Evolutionary conservation across 768 basidiomycete species (phyloP), one percentile per base, ranked within the genome.

Genomic region (Boletus huronensis): DNA sequence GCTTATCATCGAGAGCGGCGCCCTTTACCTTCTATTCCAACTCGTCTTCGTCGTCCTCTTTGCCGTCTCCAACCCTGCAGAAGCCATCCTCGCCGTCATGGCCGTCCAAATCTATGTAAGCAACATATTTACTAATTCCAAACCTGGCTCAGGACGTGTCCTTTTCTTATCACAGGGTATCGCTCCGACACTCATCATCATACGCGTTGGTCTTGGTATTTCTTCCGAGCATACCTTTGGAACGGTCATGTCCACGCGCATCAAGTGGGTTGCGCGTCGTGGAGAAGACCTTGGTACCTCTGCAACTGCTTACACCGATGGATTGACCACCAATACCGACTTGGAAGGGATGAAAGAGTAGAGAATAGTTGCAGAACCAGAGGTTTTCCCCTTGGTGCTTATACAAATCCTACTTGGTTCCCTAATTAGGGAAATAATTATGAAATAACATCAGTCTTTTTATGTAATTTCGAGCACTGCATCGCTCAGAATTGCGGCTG

Each of bases 21-120:
- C 64, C 25, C 66, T 77, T 38, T 77, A 75, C 61, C 66, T 77
- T n/a, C 44, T 64, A 21, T 66, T 65, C 42, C 76, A 78, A 44
- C 53, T 78, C 38, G 38, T 74, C n/a, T 74, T 77, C n/a, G 72
- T 75, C 44, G 55, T 73, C 16, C 66, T 77, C 28, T 69, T 76
- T 46, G 68, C 76, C 21, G 51, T 69, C 14, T 29, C 56, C 26
- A 64, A 67, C 49, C 64, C 70, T 7, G 74, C 77, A n/a, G 64
- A 71, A 50, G 72, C 58, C 6, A 65, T 78, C 41, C 54, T 72
- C 16, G 73, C 58, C n/a, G 69, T 70, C 25, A 65, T 75, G 32
- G 70, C 75, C 23, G 66, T 70, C 21, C 76, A 78, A 62, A 63
- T 73, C 28, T 77, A 78, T 44, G 76, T 76, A 43, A 61, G 74